phyloP scores from a whole-genome alignment of 2,329 filamentous ascomycete genomes.

The Macroventuria anomochaeta region DNA sequence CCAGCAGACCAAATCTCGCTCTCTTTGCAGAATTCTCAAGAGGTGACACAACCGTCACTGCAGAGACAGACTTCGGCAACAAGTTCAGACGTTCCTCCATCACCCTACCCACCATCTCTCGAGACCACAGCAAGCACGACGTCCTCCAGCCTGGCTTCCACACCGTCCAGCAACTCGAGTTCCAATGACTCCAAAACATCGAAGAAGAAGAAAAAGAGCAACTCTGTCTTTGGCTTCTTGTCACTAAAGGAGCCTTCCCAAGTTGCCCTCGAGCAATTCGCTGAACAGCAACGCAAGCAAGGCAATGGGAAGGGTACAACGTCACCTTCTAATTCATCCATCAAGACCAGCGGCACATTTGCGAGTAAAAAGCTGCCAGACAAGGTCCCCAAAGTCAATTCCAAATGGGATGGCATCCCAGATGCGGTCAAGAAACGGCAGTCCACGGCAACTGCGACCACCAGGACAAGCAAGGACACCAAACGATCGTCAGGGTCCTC shows the following conservation, averaged over 20 bases:
- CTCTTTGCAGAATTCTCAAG: conserved; percentile 13
- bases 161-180: conserved; percentile 31
- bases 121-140: conserved; percentile 29
- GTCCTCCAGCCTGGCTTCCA: conserved; percentile 45
- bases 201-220: conserved; percentile 45
- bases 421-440: conserved; percentile 44
- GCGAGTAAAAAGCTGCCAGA: conserved; percentile 55
- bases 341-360: conserved; percentile 27
- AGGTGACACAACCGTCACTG: conserved; percentile 12
- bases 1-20: conserved; percentile 31
- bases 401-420: conserved; percentile 62
- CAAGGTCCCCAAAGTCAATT: conserved; percentile 60
- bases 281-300: conserved; percentile 53
- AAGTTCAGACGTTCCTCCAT: conserved; percentile 12
- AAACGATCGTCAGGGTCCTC: conserved; percentile 27
- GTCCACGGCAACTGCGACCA: conserved; percentile 17
- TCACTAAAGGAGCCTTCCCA: conserved; percentile 59
- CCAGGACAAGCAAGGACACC: conserved; percentile 21
- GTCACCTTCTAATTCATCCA: conserved; percentile 19
- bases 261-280: conserved; percentile 54
- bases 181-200: conserved; percentile 38
- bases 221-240: conserved; percentile 54
- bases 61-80: conserved; percentile 9
- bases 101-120: conserved; percentile 20
- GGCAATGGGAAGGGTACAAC: conserved; percentile 33